Evolutionary conservation across 306 rosid species (phyloP).

Genomic region (Vigna hirtella): DNA sequence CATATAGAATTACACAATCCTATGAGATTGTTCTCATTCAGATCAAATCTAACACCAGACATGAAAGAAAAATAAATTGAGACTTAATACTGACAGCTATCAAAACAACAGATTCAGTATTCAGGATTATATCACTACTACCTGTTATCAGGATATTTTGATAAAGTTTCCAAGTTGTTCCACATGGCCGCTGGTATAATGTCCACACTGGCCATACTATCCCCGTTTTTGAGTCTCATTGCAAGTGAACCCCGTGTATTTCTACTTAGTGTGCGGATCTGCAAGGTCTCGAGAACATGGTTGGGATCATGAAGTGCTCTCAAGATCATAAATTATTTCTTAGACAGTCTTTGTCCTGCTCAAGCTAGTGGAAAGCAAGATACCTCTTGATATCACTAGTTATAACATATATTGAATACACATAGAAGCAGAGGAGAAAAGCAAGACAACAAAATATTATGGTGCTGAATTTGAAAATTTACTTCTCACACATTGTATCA

Average conservation of each 20-base stretch:
- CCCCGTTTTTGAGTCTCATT: slow-evolving; percentile 85
- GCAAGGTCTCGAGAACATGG: background rate
- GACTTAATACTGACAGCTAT: background rate
- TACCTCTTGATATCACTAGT: too few relatives aligned
- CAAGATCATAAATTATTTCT: too few relatives aligned
- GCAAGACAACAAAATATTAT: too few relatives aligned
- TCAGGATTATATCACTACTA: slow-evolving; percentile 47
- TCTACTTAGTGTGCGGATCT: slow-evolving; percentile 88
- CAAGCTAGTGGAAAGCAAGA: too few relatives aligned
- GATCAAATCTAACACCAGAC: slow-evolving; percentile 12
- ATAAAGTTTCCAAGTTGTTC: slow-evolving; percentile 60
- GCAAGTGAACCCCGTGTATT: slow-evolving; percentile 89
- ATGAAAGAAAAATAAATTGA: background rate
- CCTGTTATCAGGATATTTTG: slow-evolving; percentile 59
- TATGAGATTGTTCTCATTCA: slow-evolving; percentile 32
- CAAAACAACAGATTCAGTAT: slow-evolving; percentile 22
- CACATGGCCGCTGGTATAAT: slow-evolving; percentile 82
- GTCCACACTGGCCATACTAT: slow-evolving; percentile 93
- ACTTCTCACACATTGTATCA: too few relatives aligned
- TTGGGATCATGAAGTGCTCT: too few relatives aligned
- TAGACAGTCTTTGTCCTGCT: too few relatives aligned
- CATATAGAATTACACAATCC: slow-evolving; percentile 2
- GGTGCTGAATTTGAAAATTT: too few relatives aligned
- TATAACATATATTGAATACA: too few relatives aligned
- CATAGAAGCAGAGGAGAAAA: too few relatives aligned